Percentiles rank a stretch among this genome's conserved stretches.
These are phyloP conservation scores for Betula pendula DNA, from an alignment of 306 rosid genomes.

Conservation along the genomic window DNA sequence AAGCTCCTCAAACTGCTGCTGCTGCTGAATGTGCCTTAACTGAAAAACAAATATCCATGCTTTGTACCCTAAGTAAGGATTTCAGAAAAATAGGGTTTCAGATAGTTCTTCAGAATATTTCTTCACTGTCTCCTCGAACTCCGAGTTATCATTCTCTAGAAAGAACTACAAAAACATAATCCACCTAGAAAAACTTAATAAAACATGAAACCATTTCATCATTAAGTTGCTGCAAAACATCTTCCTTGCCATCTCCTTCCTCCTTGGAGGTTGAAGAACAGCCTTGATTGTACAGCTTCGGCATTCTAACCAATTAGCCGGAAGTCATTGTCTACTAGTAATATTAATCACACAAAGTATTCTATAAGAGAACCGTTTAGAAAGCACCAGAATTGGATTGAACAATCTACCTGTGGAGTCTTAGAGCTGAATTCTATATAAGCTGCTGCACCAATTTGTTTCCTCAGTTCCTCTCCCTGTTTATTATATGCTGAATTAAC, in stretches of 20 bases:
- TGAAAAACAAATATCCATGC: too few species aligned
- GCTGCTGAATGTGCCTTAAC: too few species aligned
- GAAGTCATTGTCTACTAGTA: not conserved
- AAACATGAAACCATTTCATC: too few species aligned
- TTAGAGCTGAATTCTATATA: conserved; percentile 96
- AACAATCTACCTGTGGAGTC: conserved; percentile 79
- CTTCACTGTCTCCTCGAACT: too few species aligned
- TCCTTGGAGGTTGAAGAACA: conserved; percentile 97
- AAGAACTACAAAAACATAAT: too few species aligned
- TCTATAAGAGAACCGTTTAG: not conserved
- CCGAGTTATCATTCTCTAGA: too few species aligned
- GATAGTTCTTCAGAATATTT: too few species aligned
- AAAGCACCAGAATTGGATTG: not conserved
- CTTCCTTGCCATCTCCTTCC: conserved; percentile 74
- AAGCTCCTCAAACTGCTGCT: too few species aligned
- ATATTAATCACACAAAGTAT: not conserved
- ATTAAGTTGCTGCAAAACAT: too few species aligned
- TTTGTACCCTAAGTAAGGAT: too few species aligned
- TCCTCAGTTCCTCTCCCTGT: conserved; percentile 97
- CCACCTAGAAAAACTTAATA: too few species aligned
- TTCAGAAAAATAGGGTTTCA: too few species aligned
- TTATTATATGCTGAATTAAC: conserved; percentile 20
- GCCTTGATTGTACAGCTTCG: conserved; percentile 93
- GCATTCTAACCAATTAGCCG: conserved; percentile 68
- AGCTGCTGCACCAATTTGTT: conserved; percentile 97